A percentile compares a stretch with the other conserved stretches of the same genome.
These are phyloP conservation scores for Galium porrigens DNA, from an alignment of 305 asterid genomes.

Conservation along the genomic window DNA sequence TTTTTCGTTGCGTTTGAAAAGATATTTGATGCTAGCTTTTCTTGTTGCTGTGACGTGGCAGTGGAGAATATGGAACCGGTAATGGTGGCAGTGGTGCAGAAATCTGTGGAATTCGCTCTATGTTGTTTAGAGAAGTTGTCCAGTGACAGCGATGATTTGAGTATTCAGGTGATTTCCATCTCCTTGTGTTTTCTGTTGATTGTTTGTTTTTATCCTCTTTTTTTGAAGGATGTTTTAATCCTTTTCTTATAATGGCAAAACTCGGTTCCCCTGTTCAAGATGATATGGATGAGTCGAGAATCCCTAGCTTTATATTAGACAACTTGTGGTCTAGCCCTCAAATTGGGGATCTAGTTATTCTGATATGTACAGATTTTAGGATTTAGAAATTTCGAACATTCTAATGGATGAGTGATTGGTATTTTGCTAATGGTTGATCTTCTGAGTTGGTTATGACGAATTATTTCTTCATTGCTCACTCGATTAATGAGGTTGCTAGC, in stretches of 20 bases:
- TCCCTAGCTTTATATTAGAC: neutral
- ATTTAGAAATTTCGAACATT: neutral
- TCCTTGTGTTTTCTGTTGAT: neutral
- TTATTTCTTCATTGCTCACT: neutral
- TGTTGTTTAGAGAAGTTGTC: conserved; percentile 64
- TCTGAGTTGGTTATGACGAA: neutral
- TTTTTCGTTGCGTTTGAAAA: neutral
- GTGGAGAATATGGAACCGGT: conserved; percentile 79
- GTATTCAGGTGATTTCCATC: conserved; percentile 50
- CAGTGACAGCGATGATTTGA: conserved; percentile 47
- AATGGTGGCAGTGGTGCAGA: conserved; percentile 58
- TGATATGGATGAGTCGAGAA: neutral
- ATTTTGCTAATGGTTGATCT: neutral
- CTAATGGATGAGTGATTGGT: neutral
- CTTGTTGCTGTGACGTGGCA: conserved; percentile 23
- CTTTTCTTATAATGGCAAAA: neutral
- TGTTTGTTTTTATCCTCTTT: neutral
- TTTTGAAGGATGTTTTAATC: neutral
- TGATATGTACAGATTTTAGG: neutral
- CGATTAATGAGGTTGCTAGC: neutral
- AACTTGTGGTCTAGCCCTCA: neutral
- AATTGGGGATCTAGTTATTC: neutral
- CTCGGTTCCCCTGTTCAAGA: neutral
- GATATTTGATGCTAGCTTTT: conserved; percentile 13
- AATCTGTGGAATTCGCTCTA: conserved; percentile 64